Evolutionary conservation across 768 basidiomycete genomes (phyloP), one percentile per base, ranked within the genome.

Genomic region (Tricholomella constricta): DNA sequence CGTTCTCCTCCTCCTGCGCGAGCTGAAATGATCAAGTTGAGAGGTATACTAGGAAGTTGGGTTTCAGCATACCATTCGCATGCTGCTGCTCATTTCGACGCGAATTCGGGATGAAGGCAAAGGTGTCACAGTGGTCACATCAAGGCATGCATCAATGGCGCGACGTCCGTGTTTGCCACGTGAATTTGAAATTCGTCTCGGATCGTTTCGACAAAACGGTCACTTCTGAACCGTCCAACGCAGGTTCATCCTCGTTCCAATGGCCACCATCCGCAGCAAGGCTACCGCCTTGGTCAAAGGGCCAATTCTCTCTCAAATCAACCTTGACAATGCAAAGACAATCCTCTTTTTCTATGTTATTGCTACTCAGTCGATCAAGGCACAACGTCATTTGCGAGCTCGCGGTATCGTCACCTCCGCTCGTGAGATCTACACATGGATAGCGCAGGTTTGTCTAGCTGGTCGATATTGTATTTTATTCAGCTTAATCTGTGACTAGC

Each of bases 1-100:
- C 86, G 46, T 72, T 78, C 70, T 92, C 91, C 52, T 92, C 89
- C 61, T 89, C 83, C 52, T 84, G 83, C 61, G 84, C 80, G 60
- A 92, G 73, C 89, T 91, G 63, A 49, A 43, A 47, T 22, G 26
- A 17, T 25, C 27, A 17, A 41, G 17, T 40, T 41, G 48, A 52
- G 53, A 51, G 31, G 41, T 41, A 35, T 19, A 43, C 11, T 22
- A 17, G 48, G n/a, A 11, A 34, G 38, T 2, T 59, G 47, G 42
- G 51, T 32, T 52, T n/a, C 41, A 42, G 64, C 70, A 52, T 62
- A 84, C 84, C 82, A 85, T 83, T 37, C 84, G 82, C 72, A 85
- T 72, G 57, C 70, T 78, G 68, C 67, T 75, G 67, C 67, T 75
- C 74, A 77, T 68, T 50, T 51, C 32, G 36, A 44, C 32, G 29